Conservation (phyloP, 2,329 filamentous ascomycete genomes). For the Diaporthe sp. region DNA sequence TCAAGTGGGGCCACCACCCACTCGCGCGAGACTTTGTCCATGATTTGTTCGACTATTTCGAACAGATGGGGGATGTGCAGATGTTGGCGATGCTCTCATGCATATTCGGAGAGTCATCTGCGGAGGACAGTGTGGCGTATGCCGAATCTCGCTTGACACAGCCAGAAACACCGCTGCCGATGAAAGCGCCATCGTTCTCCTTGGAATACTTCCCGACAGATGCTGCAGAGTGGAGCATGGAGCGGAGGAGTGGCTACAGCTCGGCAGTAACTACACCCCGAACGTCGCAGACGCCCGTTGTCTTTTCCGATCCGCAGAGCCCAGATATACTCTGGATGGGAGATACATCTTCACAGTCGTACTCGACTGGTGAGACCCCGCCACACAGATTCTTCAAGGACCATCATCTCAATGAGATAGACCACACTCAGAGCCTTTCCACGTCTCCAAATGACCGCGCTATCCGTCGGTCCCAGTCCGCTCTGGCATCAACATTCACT, state of each 20-base stretch:
- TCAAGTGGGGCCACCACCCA: constrained; percentile 76
- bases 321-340: constrained; percentile 64
- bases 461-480: constrained; percentile 64
- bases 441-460: constrained; percentile 68
- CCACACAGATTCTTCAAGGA: constrained; percentile 60
- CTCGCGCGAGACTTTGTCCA: constrained; percentile 70
- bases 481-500: constrained; percentile 65
- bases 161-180: constrained; percentile 70
- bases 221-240: constrained; percentile 62
- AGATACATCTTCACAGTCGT: constrained; percentile 66
- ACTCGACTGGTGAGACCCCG: constrained; percentile 71
- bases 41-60: constrained; percentile 73
- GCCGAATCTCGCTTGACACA: constrained; percentile 66
- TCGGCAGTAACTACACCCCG: constrained; percentile 68
- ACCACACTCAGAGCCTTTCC: constrained; percentile 64
- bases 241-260: constrained; percentile 62
- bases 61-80: constrained; percentile 71
- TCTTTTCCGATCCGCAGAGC: constrained; percentile 65
- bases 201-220: constrained; percentile 74
- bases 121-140: constrained; percentile 66
- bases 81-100: constrained; percentile 80
- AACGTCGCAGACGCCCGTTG: constrained; percentile 64
- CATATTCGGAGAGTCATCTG: constrained; percentile 71
- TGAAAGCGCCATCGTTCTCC: constrained; percentile 75
- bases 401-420: constrained; percentile 53